These are phyloP conservation scores for Mycena venus DNA, from an alignment of 768 basidiomycete species.

Conservation along the genomic window DNA sequence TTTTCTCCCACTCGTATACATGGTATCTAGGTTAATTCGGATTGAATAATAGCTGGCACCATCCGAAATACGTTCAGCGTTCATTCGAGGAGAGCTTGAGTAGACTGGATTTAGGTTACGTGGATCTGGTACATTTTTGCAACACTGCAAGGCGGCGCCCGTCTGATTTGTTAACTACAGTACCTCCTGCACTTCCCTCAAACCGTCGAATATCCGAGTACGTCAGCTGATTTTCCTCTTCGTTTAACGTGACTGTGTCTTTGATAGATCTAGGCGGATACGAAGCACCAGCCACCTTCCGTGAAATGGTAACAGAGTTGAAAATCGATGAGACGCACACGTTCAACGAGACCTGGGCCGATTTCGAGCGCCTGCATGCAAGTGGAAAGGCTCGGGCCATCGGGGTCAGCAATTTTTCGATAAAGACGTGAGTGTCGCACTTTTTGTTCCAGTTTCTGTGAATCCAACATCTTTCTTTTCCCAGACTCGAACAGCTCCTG, in stretches of 20 bases:
- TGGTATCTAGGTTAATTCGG: slow-evolving; percentile 17
- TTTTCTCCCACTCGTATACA: slow-evolving; percentile 50
- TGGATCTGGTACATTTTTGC: slow-evolving; percentile 66
- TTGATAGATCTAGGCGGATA: slow-evolving; percentile 30
- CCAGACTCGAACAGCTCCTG: slow-evolving; percentile 55
- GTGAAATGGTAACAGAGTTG: slow-evolving; percentile 42
- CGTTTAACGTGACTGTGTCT: neutral
- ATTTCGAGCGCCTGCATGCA: slow-evolving; percentile 63
- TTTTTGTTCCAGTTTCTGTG: neutral
- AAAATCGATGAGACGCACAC: slow-evolving; percentile 45
- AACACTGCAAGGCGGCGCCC: no score
- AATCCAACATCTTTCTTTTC: slow-evolving; percentile 30
- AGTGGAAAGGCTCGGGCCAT: slow-evolving; percentile 64
- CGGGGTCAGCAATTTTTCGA: slow-evolving; percentile 73
- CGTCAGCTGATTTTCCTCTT: neutral
- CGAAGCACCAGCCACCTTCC: slow-evolving; percentile 42
- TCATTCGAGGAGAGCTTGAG: slow-evolving; percentile 57
- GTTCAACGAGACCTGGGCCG: slow-evolving; percentile 63
- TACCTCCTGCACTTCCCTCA: slow-evolving; percentile 69
- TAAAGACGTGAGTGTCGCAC: slow-evolving; percentile 58
- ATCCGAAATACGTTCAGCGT: slow-evolving; percentile 52
- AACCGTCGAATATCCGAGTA: slow-evolving; percentile 47
- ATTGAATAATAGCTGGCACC: slow-evolving; percentile 48
- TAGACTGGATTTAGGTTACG: slow-evolving; percentile 57
- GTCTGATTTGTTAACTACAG: slow-evolving; percentile 37